Conservation (phyloP, 352 stramenopile genomes). For the Globisporangium acanthophoron region DNA sequence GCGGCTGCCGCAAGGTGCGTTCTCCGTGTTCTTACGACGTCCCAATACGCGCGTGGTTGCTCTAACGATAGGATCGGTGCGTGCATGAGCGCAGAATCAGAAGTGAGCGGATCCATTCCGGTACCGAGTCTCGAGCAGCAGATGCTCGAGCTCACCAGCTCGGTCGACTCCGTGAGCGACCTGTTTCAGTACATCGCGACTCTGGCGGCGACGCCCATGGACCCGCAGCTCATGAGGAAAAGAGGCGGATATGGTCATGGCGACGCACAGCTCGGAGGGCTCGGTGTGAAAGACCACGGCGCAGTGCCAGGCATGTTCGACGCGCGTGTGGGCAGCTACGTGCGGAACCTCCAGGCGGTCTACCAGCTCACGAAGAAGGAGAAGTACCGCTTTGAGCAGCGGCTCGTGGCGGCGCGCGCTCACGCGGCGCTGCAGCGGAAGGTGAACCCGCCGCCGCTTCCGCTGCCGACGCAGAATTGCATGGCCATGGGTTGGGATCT, state of each 20-base stretch:
- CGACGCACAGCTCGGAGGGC: constrained; percentile 7
- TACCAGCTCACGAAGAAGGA: constrained; percentile 81
- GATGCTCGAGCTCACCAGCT: constrained; percentile 66
- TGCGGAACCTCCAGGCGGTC: constrained; percentile 64
- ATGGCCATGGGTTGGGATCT: constrained; percentile 83
- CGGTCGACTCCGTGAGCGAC: constrained; percentile 72
- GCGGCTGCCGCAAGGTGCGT: constrained; percentile 54
- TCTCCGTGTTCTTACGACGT: background rate
- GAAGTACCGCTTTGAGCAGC: constrained; percentile 74
- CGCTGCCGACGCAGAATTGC: constrained; percentile 79
- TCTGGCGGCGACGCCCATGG: constrained; percentile 30
- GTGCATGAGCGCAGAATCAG: constrained; percentile 18
- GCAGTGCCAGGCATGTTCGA: constrained; percentile 46
- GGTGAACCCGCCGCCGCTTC: constrained; percentile 59
- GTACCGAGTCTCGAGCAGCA: constrained; percentile 43
- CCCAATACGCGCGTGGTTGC: background rate
- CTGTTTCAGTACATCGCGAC: constrained; percentile 79
- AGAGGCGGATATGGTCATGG: background rate
- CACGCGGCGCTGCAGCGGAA: constrained; percentile 66
- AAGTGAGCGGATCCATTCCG: constrained; percentile 24
- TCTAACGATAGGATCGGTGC: too few relatives aligned
- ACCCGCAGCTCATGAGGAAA: constrained; percentile 2
- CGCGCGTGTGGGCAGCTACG: constrained; percentile 57
- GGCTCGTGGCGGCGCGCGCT: constrained; percentile 38
- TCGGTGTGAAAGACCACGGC: constrained; percentile 15